phyloP scores from a whole-genome alignment of 2,329 filamentous ascomycete genomes.

The Whalleya microplaca region DNA sequence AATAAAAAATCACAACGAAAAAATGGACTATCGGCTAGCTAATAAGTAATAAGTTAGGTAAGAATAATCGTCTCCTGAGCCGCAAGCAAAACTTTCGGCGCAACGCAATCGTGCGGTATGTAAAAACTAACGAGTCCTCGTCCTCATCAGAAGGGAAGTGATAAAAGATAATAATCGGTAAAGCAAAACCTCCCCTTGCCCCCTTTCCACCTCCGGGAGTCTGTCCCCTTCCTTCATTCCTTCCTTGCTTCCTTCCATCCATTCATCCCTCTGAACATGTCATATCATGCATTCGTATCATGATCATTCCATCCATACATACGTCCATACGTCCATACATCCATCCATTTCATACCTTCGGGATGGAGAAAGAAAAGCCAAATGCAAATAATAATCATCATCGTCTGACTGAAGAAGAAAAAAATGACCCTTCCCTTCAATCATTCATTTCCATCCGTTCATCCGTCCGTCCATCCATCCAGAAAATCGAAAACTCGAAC shows the following conservation, averaged over 20 bases:
- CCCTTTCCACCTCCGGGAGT: background rate
- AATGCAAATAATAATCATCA: background rate
- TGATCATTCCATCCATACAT: constrained; percentile 1
- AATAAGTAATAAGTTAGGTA: no score
- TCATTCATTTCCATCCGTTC: no score
- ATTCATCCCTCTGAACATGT: background rate
- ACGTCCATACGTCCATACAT: background rate
- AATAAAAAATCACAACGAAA: no score
- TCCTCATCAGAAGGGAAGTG: constrained; percentile 3
- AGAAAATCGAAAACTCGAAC: background rate
- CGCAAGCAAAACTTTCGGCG: no score
- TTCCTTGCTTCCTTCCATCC: constrained; percentile 6
- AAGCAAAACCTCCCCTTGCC: background rate
- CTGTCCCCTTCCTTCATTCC: background rate
- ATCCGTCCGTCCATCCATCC: background rate
- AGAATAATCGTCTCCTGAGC: no score
- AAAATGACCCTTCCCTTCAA: background rate
- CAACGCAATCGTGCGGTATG: no score
- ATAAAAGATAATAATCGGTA: background rate
- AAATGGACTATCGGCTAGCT: no score
- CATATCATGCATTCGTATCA: no score
- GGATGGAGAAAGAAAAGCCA: background rate
- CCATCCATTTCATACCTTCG: background rate
- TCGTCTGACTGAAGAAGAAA: background rate
- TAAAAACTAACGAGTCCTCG: no score